Evolutionary conservation across 139 green algal species (phyloP).

Genomic region (Haematococcus sp.): DNA sequence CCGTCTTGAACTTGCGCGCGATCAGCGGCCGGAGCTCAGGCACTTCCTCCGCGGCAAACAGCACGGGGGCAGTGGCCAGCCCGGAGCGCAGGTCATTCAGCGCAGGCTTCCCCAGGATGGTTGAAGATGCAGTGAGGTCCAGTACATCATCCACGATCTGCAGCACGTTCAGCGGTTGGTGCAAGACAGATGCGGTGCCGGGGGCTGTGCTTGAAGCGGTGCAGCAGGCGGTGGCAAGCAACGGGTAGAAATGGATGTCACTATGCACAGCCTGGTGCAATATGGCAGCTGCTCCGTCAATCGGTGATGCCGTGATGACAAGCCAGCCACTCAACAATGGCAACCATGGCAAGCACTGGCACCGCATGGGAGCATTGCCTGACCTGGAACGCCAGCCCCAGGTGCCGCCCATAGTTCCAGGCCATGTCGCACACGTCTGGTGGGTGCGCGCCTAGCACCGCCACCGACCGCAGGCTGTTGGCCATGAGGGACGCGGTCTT

Average conservation of each 20-base stretch:
- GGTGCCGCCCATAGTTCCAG: constrained; percentile 79
- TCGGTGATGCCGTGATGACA: too few species aligned
- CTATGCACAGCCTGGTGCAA: too few species aligned
- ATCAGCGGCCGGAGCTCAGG: constrained; percentile 74
- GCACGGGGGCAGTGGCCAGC: constrained; percentile 89
- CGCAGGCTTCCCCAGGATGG: constrained; percentile 90
- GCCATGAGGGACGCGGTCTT: constrained; percentile 97
- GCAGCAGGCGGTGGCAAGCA: too few species aligned
- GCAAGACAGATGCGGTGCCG: neutral
- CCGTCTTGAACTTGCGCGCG: constrained; percentile 76
- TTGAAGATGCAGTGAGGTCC: constrained; percentile 81
- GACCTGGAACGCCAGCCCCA: constrained; percentile 96
- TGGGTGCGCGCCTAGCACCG: constrained; percentile 68
- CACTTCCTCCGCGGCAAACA: constrained; percentile 72
- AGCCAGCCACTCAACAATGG: too few species aligned
- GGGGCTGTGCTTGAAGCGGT: too few species aligned
- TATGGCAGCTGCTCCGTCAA: too few species aligned
- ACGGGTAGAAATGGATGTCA: too few species aligned
- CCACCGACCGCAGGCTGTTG: constrained; percentile 80
- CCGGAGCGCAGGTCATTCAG: constrained; percentile 88
- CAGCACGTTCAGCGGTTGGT: neutral
- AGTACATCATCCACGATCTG: constrained; percentile 95
- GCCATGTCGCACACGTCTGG: constrained; percentile 53
- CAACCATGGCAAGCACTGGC: too few species aligned
- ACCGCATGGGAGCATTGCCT: too few species aligned